Conservation (phyloP, 2,329 filamentous ascomycete genomes). For the Aspergillus alliaceus region DNA sequence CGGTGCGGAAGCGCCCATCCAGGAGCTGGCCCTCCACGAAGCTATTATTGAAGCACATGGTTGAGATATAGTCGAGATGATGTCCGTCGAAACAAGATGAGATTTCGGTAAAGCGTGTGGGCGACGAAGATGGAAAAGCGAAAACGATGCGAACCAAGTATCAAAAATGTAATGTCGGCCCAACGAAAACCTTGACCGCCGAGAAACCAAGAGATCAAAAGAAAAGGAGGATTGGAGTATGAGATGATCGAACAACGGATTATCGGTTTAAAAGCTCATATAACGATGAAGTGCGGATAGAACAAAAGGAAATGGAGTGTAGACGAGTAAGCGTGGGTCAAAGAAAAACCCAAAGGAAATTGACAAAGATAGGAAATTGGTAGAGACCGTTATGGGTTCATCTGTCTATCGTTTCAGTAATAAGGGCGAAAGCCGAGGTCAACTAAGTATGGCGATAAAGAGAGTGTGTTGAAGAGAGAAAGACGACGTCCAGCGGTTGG, state of each 20-base stretch:
- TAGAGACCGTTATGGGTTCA: constrained; percentile 44
- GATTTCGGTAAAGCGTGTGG: not conserved
- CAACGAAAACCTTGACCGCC: constrained; percentile 22
- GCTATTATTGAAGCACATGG: constrained; percentile 37
- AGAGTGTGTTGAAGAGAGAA: constrained; percentile 25
- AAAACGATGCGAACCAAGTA: constrained; percentile 26
- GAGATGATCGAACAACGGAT: constrained; percentile 18
- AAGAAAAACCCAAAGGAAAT: constrained; percentile 25
- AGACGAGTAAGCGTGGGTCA: constrained; percentile 25
- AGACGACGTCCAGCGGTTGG: constrained; percentile 16
- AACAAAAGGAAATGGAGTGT: constrained; percentile 29
- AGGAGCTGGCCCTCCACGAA: constrained; percentile 38
- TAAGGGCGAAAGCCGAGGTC: constrained; percentile 17
- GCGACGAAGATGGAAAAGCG: constrained; percentile 14
- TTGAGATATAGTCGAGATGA: constrained; percentile 11
- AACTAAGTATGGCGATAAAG: constrained; percentile 19
- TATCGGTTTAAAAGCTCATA: constrained; percentile 28
- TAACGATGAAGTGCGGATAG: constrained; percentile 27
- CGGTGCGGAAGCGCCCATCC: constrained; percentile 79
- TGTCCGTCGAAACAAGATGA: not conserved
- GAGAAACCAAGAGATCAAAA: constrained; percentile 25
- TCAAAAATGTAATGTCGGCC: constrained; percentile 28
- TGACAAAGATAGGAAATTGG: constrained; percentile 34
- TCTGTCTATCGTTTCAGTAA: constrained; percentile 38
- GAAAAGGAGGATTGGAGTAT: constrained; percentile 22